These are phyloP conservation scores for Albatrellus ellisii DNA, from an alignment of 768 basidiomycete species.

Conservation along the genomic window DNA sequence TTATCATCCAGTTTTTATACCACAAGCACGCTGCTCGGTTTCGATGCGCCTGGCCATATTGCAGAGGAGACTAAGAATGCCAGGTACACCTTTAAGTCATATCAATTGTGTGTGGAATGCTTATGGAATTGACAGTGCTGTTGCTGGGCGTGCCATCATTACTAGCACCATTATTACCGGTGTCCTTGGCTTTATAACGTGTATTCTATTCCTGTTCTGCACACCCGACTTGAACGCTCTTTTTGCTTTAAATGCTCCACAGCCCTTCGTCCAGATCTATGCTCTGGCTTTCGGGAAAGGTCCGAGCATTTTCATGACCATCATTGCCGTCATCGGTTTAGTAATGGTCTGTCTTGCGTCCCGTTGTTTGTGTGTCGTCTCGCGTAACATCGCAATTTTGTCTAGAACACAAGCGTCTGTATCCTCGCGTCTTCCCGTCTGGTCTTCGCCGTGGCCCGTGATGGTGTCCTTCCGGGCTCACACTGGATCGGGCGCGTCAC, in stretches of 20 bases:
- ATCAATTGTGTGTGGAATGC: not conserved
- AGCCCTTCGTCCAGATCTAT: conserved; percentile 87
- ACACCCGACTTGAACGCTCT: conserved; percentile 65
- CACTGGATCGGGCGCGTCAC: conserved; percentile 74
- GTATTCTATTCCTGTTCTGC: conserved; percentile 76
- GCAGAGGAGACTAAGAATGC: conserved; percentile 23
- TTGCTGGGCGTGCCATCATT: conserved; percentile 75
- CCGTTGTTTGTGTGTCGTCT: not conserved
- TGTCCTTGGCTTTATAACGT: conserved; percentile 62
- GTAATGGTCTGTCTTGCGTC: conserved; percentile 43
- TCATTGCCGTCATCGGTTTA: conserved; percentile 72
- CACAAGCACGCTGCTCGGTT: too few relatives aligned
- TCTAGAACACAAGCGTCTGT: conserved; percentile 82
- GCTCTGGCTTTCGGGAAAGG: conserved; percentile 70
- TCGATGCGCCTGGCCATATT: conserved; percentile 21
- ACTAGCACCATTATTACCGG: conserved; percentile 69
- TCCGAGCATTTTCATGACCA: conserved; percentile 77
- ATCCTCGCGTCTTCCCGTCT: conserved; percentile 87
- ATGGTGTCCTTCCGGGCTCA: conserved; percentile 79
- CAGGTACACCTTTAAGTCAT: conserved; percentile 12
- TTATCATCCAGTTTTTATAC: too few relatives aligned
- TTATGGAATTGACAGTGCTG: conserved; percentile 32
- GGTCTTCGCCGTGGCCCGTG: conserved; percentile 88
- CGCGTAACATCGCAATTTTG: not conserved
- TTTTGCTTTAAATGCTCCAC: conserved; percentile 69